A percentile compares a stretch with the other conserved stretches of the same genome.
Evolutionary conservation across 208 protist species (phyloP).

Genomic region (Crithidia mellificae): DNA sequence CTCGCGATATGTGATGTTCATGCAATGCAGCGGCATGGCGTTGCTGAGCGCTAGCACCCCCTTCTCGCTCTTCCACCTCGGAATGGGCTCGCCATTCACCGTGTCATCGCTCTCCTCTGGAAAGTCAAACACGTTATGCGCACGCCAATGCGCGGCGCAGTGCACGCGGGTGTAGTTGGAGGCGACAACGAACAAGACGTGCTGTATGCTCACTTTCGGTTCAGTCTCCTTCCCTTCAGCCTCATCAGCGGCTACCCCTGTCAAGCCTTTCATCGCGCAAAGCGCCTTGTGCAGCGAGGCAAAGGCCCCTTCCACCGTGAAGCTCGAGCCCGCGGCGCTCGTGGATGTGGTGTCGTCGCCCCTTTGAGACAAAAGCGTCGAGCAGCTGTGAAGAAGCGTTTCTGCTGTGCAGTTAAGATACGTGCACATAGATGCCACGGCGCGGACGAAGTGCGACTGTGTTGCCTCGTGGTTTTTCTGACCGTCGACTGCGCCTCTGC

Average conservation of each 20-base stretch:
- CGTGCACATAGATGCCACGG: constrained; percentile 23
- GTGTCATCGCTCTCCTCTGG: background rate
- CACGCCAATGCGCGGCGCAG: constrained; percentile 21
- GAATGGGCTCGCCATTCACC: constrained; percentile 1
- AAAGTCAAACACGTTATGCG: constrained; percentile 14
- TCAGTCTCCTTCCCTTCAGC: background rate
- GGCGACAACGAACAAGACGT: constrained; percentile 30
- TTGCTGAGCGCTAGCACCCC: constrained; percentile 20
- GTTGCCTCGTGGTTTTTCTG: constrained; percentile 2
- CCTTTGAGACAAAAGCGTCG: background rate
- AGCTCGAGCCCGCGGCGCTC: background rate
- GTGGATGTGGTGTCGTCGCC: background rate
- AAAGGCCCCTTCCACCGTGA: constrained; percentile 26
- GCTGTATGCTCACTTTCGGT: constrained; percentile 12
- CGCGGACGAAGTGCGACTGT: constrained; percentile 17
- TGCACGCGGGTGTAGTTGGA: constrained; percentile 35
- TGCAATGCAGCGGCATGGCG: constrained; percentile 27
- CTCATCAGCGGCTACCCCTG: background rate
- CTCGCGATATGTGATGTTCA: constrained; percentile 24
- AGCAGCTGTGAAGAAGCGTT: constrained; percentile 7
- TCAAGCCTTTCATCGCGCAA: background rate
- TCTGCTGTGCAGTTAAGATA: constrained; percentile 21
- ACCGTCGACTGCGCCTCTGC: background rate
- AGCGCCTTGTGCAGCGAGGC: constrained; percentile 4
- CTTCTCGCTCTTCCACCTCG: constrained; percentile 18